Evolutionary conservation across 2,329 filamentous ascomycete species (phyloP), one percentile per base, ranked within the genome.

Genomic region (Ophiosphaerella narmari): DNA sequence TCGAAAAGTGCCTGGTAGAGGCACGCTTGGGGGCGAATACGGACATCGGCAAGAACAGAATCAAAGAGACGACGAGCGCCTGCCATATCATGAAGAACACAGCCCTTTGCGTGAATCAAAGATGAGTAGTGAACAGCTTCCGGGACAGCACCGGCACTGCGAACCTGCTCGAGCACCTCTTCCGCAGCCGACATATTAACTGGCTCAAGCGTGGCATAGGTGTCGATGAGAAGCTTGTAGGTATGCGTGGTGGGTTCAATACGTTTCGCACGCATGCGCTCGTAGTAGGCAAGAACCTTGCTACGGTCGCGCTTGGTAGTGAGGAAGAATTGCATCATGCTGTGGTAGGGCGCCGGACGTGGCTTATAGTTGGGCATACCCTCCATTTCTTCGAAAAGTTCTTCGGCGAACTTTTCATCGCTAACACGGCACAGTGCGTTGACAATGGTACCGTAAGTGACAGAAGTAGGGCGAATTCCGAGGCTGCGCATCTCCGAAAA

Each of bases 361-460:
- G 94, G 91, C 80, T 97, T 97, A 84, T 99, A 99, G 79, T 99
- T 99, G 49, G 91, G 88, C 88, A 96, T 96, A 39, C 88, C 86
- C 79, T 99, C 94, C 94, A 99, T 99, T 78, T 99, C 94, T 69
- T 97, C 91, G 69, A 99, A 99, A 64, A 97, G 85, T 75, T 97
- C 91, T 70, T 97, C 94, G 24, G 94, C 94, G 71, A 97, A 96
- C 70, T 93, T 95, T 78, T 97, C 93, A 64, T 99, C 94, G 61
- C 91, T 96, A 48, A 97, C 94, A 64, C 94, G 90, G 81, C 92
- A 97, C 12, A 99, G 84, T 21, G 94, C 94, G 65, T 99, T 99
- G 76, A 99, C 93, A 65, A 99, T 92, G 11, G 94, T 99, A 55
- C 94, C 94, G 66, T 99, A 99, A 0, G 94, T 99, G 49, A 99